Percentiles rank a stretch among this genome's conserved stretches.
phyloP scores from a whole-genome alignment of 345 rosid genomes.

The Mangifera indica region DNA sequence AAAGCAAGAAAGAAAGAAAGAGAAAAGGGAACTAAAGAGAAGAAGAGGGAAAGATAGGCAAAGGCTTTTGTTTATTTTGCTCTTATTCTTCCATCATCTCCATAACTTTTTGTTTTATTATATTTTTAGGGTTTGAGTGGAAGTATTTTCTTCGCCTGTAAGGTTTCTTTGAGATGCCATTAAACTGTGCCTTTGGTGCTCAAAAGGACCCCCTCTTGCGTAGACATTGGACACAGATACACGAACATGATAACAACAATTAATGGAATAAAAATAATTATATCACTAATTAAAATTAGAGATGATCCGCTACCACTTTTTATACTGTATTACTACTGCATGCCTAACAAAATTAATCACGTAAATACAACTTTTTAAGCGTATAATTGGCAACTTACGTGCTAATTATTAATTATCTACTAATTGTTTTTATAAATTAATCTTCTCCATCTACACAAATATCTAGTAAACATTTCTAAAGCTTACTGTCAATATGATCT shows the following conservation, averaged over 20 bases:
- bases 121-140: slow-evolving; percentile 70
- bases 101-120: slow-evolving; percentile 47
- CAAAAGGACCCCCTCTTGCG: slow-evolving; percentile 35
- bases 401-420: background rate
- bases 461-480: background rate
- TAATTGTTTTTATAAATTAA: background rate
- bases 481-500: background rate
- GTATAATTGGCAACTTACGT: background rate
- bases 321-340: background rate
- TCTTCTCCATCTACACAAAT: too few species aligned
- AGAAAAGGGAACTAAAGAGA: slow-evolving; percentile 36
- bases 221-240: slow-evolving; percentile 23
- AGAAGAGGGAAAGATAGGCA: slow-evolving; percentile 31
- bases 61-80: slow-evolving; percentile 22
- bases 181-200: slow-evolving; percentile 33
- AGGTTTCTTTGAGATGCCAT: slow-evolving; percentile 45
- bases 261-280: background rate
- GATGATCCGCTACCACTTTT: too few species aligned
- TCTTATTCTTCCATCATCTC: slow-evolving; percentile 35
- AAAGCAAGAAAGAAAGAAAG: slow-evolving; percentile 39
- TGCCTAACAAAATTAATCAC: background rate
- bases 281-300: too few species aligned
- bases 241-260: slow-evolving; percentile 8
- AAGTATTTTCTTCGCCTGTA: slow-evolving; percentile 49
- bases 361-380: too few species aligned